Percentiles rank a stretch among this genome's conserved stretches.
phyloP scores from a whole-genome alignment of 495 filamentous ascomycete genomes.

The Penicillium nucicola region DNA sequence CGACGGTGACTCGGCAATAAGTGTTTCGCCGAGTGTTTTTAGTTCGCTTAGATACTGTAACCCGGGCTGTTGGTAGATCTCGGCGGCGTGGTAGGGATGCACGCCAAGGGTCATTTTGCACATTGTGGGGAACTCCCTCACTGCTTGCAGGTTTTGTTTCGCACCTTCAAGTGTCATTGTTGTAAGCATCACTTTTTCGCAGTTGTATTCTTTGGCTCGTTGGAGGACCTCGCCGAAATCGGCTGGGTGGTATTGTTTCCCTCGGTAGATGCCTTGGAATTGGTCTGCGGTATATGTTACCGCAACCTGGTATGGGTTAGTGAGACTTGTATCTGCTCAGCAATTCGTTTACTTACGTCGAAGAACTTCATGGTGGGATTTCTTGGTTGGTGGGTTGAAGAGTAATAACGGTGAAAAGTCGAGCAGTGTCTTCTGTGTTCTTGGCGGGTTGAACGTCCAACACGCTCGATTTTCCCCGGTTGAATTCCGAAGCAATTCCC shows the following conservation, averaged over 20 bases:
- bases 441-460: neutral
- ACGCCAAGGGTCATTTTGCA: slow-evolving; percentile 33
- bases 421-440: neutral
- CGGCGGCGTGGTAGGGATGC: slow-evolving; percentile 26
- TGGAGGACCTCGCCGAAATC: slow-evolving; percentile 24
- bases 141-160: slow-evolving; percentile 15
- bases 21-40: slow-evolving; percentile 4
- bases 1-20: slow-evolving; percentile 11
- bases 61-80: slow-evolving; percentile 18
- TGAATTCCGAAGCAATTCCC: too few relatives aligned
- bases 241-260: slow-evolving; percentile 27
- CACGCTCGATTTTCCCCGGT: too few relatives aligned
- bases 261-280: slow-evolving; percentile 32
- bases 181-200: slow-evolving; percentile 24
- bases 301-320: slow-evolving; percentile 16
- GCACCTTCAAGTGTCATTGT: slow-evolving; percentile 25
- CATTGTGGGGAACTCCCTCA: slow-evolving; percentile 16
- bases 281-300: slow-evolving; percentile 33
- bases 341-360: neutral
- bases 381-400: neutral
- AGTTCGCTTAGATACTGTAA: slow-evolving; percentile 11
- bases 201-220: slow-evolving; percentile 19
- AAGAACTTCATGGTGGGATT: slow-evolving; percentile 6
- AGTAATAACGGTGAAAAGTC: neutral
- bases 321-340: neutral